Conservation (phyloP, 768 basidiomycete species). For the Mycena rosella region DNA sequence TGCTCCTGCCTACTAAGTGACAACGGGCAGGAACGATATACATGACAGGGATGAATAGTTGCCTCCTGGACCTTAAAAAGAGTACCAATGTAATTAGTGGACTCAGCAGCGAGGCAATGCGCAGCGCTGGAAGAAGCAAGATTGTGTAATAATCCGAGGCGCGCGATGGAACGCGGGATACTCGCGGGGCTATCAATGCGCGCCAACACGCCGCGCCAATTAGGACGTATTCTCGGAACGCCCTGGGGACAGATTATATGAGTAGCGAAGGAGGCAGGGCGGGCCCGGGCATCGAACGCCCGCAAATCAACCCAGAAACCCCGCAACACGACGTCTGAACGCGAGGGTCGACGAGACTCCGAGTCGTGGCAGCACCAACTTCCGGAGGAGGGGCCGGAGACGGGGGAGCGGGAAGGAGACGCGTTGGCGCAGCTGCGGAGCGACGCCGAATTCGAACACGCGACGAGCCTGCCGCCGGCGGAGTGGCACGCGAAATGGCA, state of each 20-base stretch:
- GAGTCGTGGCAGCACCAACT: not conserved
- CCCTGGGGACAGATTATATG: not conserved
- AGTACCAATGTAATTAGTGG: too few relatives aligned
- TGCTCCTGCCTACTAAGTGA: too few relatives aligned
- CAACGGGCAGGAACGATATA: too few relatives aligned
- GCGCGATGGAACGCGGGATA: too few relatives aligned
- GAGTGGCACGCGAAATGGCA: slow-evolving; percentile 32
- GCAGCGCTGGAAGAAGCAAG: too few relatives aligned
- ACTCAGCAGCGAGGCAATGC: too few relatives aligned
- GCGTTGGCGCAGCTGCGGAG: slow-evolving; percentile 6
- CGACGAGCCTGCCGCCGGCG: slow-evolving; percentile 14
- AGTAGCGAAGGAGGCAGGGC: not conserved
- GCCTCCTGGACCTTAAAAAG: too few relatives aligned
- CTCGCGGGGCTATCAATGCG: too few relatives aligned
- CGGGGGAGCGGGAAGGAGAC: not conserved
- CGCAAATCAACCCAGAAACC: not conserved
- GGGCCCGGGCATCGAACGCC: not conserved
- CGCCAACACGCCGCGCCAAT: too few relatives aligned
- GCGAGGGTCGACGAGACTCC: not conserved
- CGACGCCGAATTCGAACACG: slow-evolving; percentile 27
- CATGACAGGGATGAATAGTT: too few relatives aligned
- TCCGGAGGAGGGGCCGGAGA: too few relatives aligned
- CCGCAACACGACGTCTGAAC: slow-evolving; percentile 10
- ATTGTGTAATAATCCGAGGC: too few relatives aligned
- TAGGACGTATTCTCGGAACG: not conserved